Conservation (phyloP, 208 protist genomes). For the Acanthamoeba sp. region DNA sequence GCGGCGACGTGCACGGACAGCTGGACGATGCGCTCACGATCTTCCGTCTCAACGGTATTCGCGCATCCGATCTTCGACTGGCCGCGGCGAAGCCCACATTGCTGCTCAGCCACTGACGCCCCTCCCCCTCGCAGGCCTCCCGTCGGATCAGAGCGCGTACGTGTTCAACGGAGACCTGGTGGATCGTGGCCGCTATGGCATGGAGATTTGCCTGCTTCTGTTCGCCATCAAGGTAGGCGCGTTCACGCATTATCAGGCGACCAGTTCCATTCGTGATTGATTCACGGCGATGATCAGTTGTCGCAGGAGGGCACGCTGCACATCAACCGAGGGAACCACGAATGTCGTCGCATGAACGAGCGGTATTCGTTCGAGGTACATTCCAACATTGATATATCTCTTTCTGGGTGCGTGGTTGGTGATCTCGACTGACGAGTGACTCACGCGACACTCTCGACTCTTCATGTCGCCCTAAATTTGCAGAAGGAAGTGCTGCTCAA, state of each 20-base stretch:
- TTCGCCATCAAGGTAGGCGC: slow-evolving; percentile 94
- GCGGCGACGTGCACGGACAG: slow-evolving; percentile 98
- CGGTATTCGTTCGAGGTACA: slow-evolving; percentile 97
- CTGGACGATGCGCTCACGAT: slow-evolving; percentile 97
- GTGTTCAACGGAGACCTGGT: slow-evolving; percentile 88
- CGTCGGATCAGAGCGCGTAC: neutral
- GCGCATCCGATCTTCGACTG: too few species aligned
- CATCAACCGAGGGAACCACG: slow-evolving; percentile 96
- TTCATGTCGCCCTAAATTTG: neutral
- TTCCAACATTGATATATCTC: too few species aligned
- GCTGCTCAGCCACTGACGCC: neutral
- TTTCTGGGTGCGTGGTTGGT: neutral
- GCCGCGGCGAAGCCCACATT: too few species aligned
- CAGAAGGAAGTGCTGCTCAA: slow-evolving; percentile 68
- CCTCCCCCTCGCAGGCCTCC: neutral
- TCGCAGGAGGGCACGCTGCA: slow-evolving; percentile 22
- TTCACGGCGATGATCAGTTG: too few species aligned
- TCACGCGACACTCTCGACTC: neutral
- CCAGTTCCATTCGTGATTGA: too few species aligned
- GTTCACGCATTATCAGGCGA: neutral
- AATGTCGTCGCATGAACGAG: slow-evolving; percentile 95
- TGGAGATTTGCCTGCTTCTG: slow-evolving; percentile 95
- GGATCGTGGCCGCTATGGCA: slow-evolving; percentile 96
- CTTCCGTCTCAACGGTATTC: slow-evolving; percentile 92
- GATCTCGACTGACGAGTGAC: too few species aligned